Evolutionary conservation across 805 yeast species (phyloP).

Genomic region (Saccharomycopsis selenospora): DNA sequence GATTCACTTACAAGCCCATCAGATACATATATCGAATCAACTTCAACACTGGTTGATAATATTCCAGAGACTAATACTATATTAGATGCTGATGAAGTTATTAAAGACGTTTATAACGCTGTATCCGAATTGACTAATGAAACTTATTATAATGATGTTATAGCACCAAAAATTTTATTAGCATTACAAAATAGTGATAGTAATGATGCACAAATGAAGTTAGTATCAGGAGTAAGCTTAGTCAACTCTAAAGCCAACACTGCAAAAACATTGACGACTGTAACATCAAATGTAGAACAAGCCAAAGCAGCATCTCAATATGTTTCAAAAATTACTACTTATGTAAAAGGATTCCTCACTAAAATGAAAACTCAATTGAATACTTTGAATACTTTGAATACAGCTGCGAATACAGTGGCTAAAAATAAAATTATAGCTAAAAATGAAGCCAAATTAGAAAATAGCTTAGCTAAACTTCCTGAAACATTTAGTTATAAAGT

Average conservation of each 20-base stretch:
- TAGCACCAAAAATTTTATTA: constrained; percentile 10
- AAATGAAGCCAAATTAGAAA: background rate
- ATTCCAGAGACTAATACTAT: no score
- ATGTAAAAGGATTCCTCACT: constrained; percentile 1
- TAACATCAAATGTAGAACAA: background rate
- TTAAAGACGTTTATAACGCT: no score
- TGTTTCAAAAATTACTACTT: background rate
- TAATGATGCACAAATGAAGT: background rate
- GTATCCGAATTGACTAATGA: no score
- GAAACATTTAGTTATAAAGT: constrained; percentile 3
- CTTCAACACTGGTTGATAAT: no score
- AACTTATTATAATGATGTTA: constrained; percentile 10
- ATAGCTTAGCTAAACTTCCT: constrained; percentile 5
- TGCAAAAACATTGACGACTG: no score
- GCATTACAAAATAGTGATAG: constrained; percentile 5
- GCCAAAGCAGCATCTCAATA: background rate
- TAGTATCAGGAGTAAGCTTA: background rate
- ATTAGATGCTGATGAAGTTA: no score
- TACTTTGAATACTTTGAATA: no score
- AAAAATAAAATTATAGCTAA: background rate
- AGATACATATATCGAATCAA: no score
- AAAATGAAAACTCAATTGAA: no score
- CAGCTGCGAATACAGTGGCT: background rate
- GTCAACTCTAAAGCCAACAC: background rate
- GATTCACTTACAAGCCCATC: no score